Percentiles rank a stretch among this genome's conserved stretches.
Evolutionary conservation across 1,284 basidiomycete genomes (phyloP).

Genomic region (Veloboletus limbatus): DNA sequence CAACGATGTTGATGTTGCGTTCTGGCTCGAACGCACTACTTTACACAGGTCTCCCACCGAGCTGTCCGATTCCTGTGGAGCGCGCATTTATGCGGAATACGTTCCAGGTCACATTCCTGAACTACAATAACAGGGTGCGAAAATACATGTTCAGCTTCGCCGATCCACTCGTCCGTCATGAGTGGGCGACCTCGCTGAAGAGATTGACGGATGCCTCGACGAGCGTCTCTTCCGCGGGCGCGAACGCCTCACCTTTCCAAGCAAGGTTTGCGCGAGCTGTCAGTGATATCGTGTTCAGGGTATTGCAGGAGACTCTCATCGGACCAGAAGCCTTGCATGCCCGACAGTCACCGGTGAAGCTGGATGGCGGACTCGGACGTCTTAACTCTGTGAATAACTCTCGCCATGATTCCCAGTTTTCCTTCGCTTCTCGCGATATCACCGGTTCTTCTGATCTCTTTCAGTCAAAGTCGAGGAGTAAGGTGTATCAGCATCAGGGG

Average conservation of each 20-base stretch:
- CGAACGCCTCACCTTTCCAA: conserved; percentile 35
- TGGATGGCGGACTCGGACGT: conserved; percentile 28
- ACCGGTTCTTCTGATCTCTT: conserved; percentile 38
- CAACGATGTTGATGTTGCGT: conserved; percentile 78
- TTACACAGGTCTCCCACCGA: conserved; percentile 78
- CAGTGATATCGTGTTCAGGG: conserved; percentile 71
- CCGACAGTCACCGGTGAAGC: conserved; percentile 23
- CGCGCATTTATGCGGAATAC: conserved; percentile 93
- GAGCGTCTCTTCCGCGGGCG: conserved; percentile 39
- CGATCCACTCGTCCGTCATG: conserved; percentile 67
- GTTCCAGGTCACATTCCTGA: conserved; percentile 84
- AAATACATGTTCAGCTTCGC: conserved; percentile 93
- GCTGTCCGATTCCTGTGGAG: conserved; percentile 76
- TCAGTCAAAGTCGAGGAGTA: conserved; percentile 69
- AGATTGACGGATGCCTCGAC: conserved; percentile 54
- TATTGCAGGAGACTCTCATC: conserved; percentile 82
- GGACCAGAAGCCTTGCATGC: conserved; percentile 33
- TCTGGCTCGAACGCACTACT: conserved; percentile 76
- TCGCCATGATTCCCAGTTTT: conserved; percentile 27
- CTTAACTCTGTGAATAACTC: conserved; percentile 20
- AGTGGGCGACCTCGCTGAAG: conserved; percentile 72
- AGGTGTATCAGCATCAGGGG: conserved; percentile 58
- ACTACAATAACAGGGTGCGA: conserved; percentile 66
- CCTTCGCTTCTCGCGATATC: conserved; percentile 22
- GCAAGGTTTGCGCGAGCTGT: conserved; percentile 60